Evolutionary conservation across 306 rosid genomes (phyloP).

Genomic region (Rosa multiflora): DNA sequence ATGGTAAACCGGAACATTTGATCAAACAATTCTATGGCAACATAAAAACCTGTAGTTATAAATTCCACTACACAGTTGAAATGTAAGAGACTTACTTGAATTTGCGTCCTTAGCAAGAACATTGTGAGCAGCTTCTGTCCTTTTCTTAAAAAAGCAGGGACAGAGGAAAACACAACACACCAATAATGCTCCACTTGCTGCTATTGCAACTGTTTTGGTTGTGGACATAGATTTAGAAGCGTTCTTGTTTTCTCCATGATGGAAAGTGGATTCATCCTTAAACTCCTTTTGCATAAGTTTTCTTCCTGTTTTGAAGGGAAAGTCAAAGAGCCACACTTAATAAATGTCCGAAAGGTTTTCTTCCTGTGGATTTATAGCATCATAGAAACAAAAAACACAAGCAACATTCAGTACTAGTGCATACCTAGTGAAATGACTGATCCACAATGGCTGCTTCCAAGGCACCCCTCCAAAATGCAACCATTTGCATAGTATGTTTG

Average conservation of each 20-base stretch:
- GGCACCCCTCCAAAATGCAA: slow-evolving; percentile 47
- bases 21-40: not conserved
- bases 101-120: slow-evolving; percentile 51
- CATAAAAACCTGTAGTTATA: not conserved
- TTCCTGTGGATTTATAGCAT: not conserved
- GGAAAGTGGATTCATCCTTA: slow-evolving; percentile 23
- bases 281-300: slow-evolving; percentile 51
- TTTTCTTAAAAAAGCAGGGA: slow-evolving; percentile 69
- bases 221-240: slow-evolving; percentile 25
- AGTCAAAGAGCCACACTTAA: slow-evolving; percentile 29
- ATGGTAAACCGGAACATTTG: slow-evolving; percentile 2
- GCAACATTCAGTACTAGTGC: slow-evolving; percentile 7
- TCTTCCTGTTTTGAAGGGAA: slow-evolving; percentile 52
- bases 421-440: slow-evolving; percentile 53
- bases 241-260: slow-evolving; percentile 3
- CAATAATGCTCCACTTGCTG: slow-evolving; percentile 59
- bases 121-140: slow-evolving; percentile 43
- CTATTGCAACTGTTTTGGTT: slow-evolving; percentile 36
- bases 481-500: slow-evolving; percentile 51
- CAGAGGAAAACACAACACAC: slow-evolving; percentile 68
- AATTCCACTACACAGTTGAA: not conserved
- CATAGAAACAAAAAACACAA: slow-evolving; percentile 6
- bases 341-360: slow-evolving; percentile 16
- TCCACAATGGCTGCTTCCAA: slow-evolving; percentile 43
- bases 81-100: slow-evolving; percentile 63